These are phyloP conservation scores for Nyctanthes arbortristis DNA, from an alignment of 257 asterid species.

Conservation along the genomic window DNA sequence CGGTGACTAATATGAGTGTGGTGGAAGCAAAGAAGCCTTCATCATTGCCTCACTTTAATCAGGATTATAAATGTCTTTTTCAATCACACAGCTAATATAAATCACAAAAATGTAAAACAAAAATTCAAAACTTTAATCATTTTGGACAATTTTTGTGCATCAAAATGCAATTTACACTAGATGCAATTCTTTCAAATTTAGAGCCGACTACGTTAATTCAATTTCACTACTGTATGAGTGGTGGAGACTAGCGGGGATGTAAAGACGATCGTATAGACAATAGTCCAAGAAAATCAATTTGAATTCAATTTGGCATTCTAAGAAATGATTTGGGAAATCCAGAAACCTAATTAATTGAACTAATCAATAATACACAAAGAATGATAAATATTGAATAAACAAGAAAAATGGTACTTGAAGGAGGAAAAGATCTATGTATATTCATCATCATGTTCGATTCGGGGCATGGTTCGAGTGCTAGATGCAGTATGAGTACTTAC, in stretches of 20 bases:
- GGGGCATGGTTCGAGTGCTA: constrained; percentile 64
- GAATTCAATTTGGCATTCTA: constrained; percentile 25
- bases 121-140: background rate
- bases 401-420: background rate
- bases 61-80: background rate
- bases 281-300: constrained; percentile 9
- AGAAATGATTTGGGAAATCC: background rate
- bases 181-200: too few species aligned
- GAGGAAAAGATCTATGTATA: constrained; percentile 34
- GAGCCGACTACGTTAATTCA: background rate
- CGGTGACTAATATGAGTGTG: background rate
- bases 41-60: constrained; percentile 1
- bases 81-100: background rate
- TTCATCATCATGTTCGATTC: constrained; percentile 56
- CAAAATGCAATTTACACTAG: background rate
- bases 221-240: background rate
- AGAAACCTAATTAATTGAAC: constrained; percentile 28
- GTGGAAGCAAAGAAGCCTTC: background rate
- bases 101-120: too few species aligned
- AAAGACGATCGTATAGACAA: too few species aligned
- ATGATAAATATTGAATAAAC: constrained; percentile 1
- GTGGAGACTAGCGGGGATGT: constrained; percentile 26
- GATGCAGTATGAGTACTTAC: constrained; percentile 78
- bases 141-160: background rate
- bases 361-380: constrained; percentile 26